phyloP scores from a whole-genome alignment of 2,329 filamentous ascomycete genomes.

The Peltaster fructicola region DNA sequence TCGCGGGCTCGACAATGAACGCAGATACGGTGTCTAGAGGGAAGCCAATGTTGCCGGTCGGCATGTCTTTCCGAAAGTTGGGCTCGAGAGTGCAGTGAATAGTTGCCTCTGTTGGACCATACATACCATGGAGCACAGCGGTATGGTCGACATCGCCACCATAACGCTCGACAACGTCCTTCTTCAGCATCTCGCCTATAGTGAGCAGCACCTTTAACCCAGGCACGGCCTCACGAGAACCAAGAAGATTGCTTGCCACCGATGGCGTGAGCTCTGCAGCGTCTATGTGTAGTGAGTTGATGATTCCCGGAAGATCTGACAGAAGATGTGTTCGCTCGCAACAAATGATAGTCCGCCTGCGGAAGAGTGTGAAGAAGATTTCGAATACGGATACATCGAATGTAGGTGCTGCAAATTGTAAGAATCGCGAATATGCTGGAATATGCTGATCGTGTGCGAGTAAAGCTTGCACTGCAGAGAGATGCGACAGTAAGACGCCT shows the following conservation, averaged over 20 bases:
- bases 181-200: constrained; percentile 84
- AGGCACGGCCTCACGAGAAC: constrained; percentile 49
- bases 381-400: constrained; percentile 94
- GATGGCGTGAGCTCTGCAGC: constrained; percentile 81
- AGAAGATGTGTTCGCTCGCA: constrained; percentile 54
- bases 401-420: constrained; percentile 82
- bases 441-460: constrained; percentile 66
- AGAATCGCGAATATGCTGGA: constrained; percentile 57
- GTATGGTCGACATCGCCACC: constrained; percentile 36
- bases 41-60: constrained; percentile 53
- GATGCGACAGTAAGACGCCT: constrained; percentile 67
- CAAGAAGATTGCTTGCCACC: constrained; percentile 61
- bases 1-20: constrained; percentile 42
- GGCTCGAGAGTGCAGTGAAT: constrained; percentile 75
- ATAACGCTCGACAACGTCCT: constrained; percentile 61
- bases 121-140: constrained; percentile 78
- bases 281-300: constrained; percentile 52
- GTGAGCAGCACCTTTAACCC: constrained; percentile 56
- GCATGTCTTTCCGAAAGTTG: constrained; percentile 36
- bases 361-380: constrained; percentile 71
- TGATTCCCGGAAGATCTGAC: constrained; percentile 51
- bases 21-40: constrained; percentile 69
- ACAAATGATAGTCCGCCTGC: constrained; percentile 55
- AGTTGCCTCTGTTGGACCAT: constrained; percentile 79
- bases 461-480: constrained; percentile 62